Conservation (phyloP, 1,284 basidiomycete genomes). For the Cutaneotrichosporon cavernicola region DNA sequence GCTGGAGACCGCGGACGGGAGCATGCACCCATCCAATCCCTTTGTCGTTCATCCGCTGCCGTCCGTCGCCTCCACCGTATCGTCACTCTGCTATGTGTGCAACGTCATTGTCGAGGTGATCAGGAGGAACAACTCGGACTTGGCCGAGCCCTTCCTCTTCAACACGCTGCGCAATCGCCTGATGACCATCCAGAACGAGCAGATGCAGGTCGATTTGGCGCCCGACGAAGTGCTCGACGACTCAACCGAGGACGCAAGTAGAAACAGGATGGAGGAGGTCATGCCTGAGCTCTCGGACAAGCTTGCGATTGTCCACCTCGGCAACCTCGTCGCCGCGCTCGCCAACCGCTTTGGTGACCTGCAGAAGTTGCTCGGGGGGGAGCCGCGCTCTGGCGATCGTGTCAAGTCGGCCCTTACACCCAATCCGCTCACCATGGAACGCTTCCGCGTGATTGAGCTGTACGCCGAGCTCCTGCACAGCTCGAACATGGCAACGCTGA, state of each 20-base stretch:
- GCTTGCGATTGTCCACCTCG: constrained; percentile 90
- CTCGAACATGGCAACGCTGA: constrained; percentile 96
- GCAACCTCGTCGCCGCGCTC: constrained; percentile 75
- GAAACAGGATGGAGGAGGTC: constrained; percentile 70
- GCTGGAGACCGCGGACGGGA: constrained; percentile 23
- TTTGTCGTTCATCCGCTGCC: constrained; percentile 57
- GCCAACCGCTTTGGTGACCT: constrained; percentile 70
- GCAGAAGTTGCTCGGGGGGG: constrained; percentile 65
- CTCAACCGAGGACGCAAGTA: constrained; percentile 66
- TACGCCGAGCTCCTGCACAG: constrained; percentile 96
- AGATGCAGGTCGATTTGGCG: constrained; percentile 17
- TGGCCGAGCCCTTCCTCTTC: constrained; percentile 98
- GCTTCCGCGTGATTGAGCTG: constrained; percentile 95
- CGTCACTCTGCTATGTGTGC: constrained; percentile 83
- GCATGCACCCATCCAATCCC: constrained; percentile 35
- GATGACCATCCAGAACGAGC: constrained; percentile 62
- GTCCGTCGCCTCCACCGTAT: constrained; percentile 72
- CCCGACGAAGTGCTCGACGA: constrained; percentile 56
- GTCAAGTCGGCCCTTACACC: constrained; percentile 69
- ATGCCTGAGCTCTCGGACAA: constrained; percentile 84
- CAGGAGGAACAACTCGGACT: constrained; percentile 97
- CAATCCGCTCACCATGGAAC: constrained; percentile 85
- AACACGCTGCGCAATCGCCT: constrained; percentile 88
- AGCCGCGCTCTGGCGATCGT: constrained; percentile 69
- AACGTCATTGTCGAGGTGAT: constrained; percentile 94